Base-by-base conservation (phyloP, 768 basidiomycete genomes). In the Suillus variegatus region DNA sequence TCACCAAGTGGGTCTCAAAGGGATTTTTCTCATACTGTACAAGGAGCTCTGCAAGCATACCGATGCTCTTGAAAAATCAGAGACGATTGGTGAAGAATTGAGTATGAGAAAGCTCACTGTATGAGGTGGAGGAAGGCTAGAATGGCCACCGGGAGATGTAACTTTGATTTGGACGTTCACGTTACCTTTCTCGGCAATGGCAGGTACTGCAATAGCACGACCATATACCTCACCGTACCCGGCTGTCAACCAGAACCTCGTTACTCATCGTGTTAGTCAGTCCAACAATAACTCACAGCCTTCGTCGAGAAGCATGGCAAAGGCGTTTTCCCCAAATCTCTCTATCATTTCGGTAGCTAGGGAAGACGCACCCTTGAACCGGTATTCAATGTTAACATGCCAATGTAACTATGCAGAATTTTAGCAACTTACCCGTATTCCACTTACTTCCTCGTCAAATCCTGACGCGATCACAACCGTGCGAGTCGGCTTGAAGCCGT, bases 241-340 rank as follows among this genome's bases (percentile, higher is more conserved):
- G 20, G 35, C 63, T 62, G 25, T 43, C 41, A 41, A 61, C 18
- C 32, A 40, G 18, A 13, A 18, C n/a, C 52, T 9, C 4, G 4
- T 63, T 25, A 60, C 25, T 36, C 28, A 38, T 64, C 20, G 22
- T 35, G 20, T n/a, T n/a, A 43, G 40, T 18, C 16, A 16, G 58
- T 40, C 12, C 16, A 44, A 35, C 20, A 63, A 38, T 28, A 20
- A 77, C 79, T 69, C 74, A 86, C 91, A 85, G 56, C 94, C 93
- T 81, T 97, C 94, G 71, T 97, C 94, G n/a, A 97, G 81, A 52
- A 95, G 75, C 69, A 95, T 80, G 0, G 90, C 85, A 72, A 95
- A 85, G 6, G 84, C 82, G 71, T 93, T 74, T 60, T 84, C 72
- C n/a, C 93, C 93, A 72, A 91, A 94, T 3, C 77, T 80, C 3